Evolutionary conservation across 345 rosid species (phyloP), one percentile per base, ranked within the genome.

Genomic region (Brassica rapa): DNA sequence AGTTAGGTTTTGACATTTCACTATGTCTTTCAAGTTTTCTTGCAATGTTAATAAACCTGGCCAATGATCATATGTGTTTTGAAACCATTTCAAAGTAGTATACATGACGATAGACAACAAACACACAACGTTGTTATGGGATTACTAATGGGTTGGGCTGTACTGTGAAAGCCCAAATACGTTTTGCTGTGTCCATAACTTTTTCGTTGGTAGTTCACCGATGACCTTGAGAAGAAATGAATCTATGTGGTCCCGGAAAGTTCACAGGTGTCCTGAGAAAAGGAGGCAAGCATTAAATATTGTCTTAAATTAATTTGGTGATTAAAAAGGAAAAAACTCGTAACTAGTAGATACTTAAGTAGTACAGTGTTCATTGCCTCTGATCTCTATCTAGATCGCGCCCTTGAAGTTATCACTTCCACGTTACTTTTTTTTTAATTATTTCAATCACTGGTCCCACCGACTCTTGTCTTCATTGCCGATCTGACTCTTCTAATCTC

Each of bases 391-490:
- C 15, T 77, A 35, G 62, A 57, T 72, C 62, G 27, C 24, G 27
- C 24, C 79, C 16, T 62, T 19, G 53, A 74, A 69, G 61, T 74
- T 35, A 62, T 80, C 72, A 80, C 79, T 74, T 80, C 30, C 63
- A 27, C 62, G 39, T 79, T 62, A 73, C 68, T 49, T 25, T 24
- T 25, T 25, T 10, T 25, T 10, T 61, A 5, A 3, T 61, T 29
- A 12, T 57, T 60, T n/a, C 67, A 51, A 72, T 23, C 69, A 25
- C 8, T 74, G 80, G 80, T 74, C 83, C 83, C 83, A 80, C 80
- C 80, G 80, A 70, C 73, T 71, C 76, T 65, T 80, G 80, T 75
- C 83, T 80, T 75, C 68, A 70, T 80, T 71, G 23, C 72, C 72
- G 80, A 79, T 78, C 80, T 61, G 62, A 61, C n/a, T 25, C 71